Evolutionary conservation across 495 filamentous ascomycete species (phyloP), one percentile per base, ranked within the genome.

Genomic region (Podospora sp.): DNA sequence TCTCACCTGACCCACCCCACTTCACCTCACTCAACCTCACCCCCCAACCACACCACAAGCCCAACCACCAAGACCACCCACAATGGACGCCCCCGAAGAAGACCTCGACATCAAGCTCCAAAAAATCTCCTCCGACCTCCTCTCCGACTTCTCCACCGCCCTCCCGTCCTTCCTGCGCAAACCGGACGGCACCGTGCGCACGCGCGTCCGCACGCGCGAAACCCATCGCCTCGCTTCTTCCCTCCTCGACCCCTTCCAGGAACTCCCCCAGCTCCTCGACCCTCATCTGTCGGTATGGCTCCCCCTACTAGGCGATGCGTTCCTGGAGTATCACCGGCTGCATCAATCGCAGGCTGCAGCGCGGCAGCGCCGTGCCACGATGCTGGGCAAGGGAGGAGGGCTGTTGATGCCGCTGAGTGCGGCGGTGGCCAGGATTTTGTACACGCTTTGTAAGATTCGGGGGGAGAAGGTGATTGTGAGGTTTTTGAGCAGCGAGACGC

Each of bases 201-300:
- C 74, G 59, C 77, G 78, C 60, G 81, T 83, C 50, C 77, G 79
- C 21, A 65, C 75, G 26, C 77, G 81, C 21, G 82, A 85, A 56
- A 78, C 78, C 7, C 69, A 77, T n/a, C 79, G 82, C 9, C 66
- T 85, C 57, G 74, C 82, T 55, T 72, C 69, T 1, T 68, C 82
- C 64, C 77, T 96, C 83, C 83, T 99, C 35, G 93, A 97, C 67
- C 92, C 90, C 40, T 98, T 98, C 73, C 95, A 97, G 83, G 95
- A 97, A 80, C 90, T 92, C 71, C 94, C 95, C 21, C 95, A 99
- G 75, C 86, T 99, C 5, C 86, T 99, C n/a, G 95, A 99, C 77
- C 89, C 93, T 0, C 83, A 95, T 75, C 84, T 99, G 53, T 86
- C 88, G 65, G 81, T 80, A 65, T 86, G 96, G 73, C 76, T 99